A percentile compares a stretch with the other conserved stretches of the same genome.
Evolutionary conservation across 176 grass and related monocot genomes (phyloP).

Genomic region (Triticum monococcum): DNA sequence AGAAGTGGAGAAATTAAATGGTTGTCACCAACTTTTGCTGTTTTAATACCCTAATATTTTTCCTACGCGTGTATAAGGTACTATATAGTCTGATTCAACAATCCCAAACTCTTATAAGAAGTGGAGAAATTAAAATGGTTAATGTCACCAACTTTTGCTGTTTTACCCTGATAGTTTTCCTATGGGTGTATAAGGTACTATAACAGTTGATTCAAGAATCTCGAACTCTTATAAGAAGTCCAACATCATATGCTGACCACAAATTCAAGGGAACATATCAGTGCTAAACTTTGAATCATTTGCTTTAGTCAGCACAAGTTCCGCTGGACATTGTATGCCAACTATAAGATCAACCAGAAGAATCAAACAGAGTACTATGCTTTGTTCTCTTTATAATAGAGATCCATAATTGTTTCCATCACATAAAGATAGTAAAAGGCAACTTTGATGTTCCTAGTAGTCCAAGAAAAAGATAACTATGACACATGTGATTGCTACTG

Average conservation of each 20-base stretch:
- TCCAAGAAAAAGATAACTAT: background rate
- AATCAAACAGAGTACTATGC: background rate
- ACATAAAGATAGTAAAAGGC: background rate
- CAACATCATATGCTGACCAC: background rate
- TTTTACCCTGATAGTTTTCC: background rate
- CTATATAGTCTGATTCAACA: too few relatives aligned
- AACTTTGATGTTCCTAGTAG: background rate
- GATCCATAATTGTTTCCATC: background rate
- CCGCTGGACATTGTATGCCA: background rate
- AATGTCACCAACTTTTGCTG: too few relatives aligned
- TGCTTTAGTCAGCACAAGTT: constrained; percentile 18
- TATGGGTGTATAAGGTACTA: background rate
- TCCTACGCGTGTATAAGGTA: too few relatives aligned
- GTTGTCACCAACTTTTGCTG: too few relatives aligned
- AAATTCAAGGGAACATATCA: background rate
- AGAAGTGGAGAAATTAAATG: too few relatives aligned
- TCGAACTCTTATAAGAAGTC: background rate
- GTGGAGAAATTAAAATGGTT: too few relatives aligned
- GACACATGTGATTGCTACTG: background rate
- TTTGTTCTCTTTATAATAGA: background rate
- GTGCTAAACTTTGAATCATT: background rate
- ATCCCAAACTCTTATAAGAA: too few relatives aligned
- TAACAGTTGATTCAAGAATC: background rate
- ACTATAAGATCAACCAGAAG: background rate
- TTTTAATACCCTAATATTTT: too few relatives aligned